Evolutionary conservation across 164 flowering plant genomes (phyloP).

Genomic region (Sedum album): DNA sequence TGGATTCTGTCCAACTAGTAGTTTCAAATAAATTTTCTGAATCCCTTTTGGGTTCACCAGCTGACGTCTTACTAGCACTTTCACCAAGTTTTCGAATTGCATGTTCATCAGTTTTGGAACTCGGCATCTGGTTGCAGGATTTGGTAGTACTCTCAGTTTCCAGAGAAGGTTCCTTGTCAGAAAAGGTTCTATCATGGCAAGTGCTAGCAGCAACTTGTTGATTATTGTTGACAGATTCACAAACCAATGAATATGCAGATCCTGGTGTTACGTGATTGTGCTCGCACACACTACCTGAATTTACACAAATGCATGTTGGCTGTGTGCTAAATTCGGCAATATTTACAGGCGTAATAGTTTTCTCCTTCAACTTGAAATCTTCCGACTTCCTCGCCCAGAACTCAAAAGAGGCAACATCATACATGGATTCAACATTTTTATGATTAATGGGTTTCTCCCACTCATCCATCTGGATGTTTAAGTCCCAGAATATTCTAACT

Average conservation of each 20-base stretch:
- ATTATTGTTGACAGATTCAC: neutral
- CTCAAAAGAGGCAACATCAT: conserved; percentile 1
- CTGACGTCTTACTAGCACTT: neutral
- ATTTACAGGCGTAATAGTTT: neutral
- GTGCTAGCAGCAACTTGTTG: neutral
- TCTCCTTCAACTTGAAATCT: conserved; percentile 7
- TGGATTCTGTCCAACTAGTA: neutral
- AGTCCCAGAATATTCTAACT: conserved; percentile 58
- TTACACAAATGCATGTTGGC: neutral
- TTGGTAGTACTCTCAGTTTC: neutral
- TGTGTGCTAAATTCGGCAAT: neutral
- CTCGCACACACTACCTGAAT: neutral
- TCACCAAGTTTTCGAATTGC: neutral
- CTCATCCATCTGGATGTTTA: conserved; percentile 55
- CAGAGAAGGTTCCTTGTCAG: neutral
- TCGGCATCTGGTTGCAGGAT: neutral
- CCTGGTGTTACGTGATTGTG: neutral
- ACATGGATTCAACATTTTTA: conserved; percentile 13
- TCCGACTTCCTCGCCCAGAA: conserved; percentile 8
- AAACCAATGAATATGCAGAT: neutral
- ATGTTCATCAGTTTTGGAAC: neutral
- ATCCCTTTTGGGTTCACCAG: neutral
- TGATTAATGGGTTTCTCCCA: conserved; percentile 47
- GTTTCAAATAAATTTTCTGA: neutral
- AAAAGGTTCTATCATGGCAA: neutral